Base-by-base conservation (phyloP, 2,329 filamentous ascomycete species). In the Verticillium alfalfae region DNA sequence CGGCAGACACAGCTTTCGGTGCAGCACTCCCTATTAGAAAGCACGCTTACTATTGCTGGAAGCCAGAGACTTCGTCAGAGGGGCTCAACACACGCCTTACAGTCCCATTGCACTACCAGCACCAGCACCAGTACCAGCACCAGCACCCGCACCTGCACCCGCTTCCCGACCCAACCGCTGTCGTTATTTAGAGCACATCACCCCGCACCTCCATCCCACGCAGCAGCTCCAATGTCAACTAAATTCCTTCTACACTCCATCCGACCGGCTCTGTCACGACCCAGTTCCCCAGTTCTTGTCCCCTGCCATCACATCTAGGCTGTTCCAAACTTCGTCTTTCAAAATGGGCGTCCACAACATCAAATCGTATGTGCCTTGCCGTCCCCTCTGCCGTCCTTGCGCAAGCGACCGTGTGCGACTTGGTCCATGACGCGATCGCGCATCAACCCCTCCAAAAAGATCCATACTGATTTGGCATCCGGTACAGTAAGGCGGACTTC, bases 401-500 rank as follows among this genome's bases (percentile, higher is more conserved):
- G 49, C 26, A 61, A 3, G 49, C 37, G 31, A n/a, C 2, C n/a
- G 45, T 26, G 45, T 13, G 45, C 45, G 10, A 18, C 18, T 26
- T 10, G 56, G 22, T 36, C 3, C 18, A 41, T 31, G 26, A 18
- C 37, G 22, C 10, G 60, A 34, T 52, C 13, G 54, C 57, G 56
- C 22, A 45, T 18, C 18, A n/a, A 16, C 37, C 18, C 10, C 13
- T 52, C 5, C 22, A 10, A 37, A 22, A 22, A 3, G 18, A 52
- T 18, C 18, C 15, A 54, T 22, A 39, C 37, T 61, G 16, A 61
- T 37, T n/a, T 31, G 0, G 22, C 5, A 2, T n/a, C 8, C 5
- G 6, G 22, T 60, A 65, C 65, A 91, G 87, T 67, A 84, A 82
- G 72, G 71, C 78, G 31, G 84, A 87, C 36, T 93, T 86, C 75